A percentile compares a stretch with the other conserved stretches of the same genome.
Evolutionary conservation across 1,284 basidiomycete species (phyloP).

Genomic region (Boletellus sp.): DNA sequence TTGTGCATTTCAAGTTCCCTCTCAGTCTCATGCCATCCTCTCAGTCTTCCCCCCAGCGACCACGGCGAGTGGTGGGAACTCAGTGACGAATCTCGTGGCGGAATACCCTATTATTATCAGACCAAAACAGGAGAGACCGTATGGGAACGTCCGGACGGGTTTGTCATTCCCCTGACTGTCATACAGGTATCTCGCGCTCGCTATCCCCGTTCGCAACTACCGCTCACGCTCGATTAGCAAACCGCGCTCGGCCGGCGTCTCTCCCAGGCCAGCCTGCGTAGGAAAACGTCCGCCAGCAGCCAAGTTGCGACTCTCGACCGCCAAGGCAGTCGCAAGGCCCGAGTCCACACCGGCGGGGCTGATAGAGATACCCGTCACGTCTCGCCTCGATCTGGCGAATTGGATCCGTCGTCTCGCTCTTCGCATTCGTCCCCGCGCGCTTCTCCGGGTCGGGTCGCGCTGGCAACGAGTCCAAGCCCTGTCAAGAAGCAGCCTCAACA

Average conservation of each 20-base stretch:
- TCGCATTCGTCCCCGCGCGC: conserved; percentile 29
- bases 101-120: conserved; percentile 89
- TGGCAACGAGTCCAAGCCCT: conserved; percentile 20
- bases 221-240: conserved; percentile 45
- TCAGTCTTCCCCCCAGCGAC: conserved; percentile 74
- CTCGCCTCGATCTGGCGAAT: conserved; percentile 23
- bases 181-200: conserved; percentile 57
- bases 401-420: conserved; percentile 23
- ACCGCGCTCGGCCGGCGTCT: conserved; percentile 71
- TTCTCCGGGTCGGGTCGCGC: conserved; percentile 30
- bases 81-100: conserved; percentile 71
- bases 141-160: conserved; percentile 83
- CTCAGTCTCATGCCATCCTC: conserved; percentile 11
- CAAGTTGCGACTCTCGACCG: conserved; percentile 18
- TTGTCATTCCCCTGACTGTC: conserved; percentile 86
- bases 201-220: background rate
- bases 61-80: conserved; percentile 97
- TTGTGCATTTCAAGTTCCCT: conserved; percentile 14
- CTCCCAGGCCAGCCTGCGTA: conserved; percentile 39
- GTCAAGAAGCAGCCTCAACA: conserved; percentile 20
- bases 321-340: conserved; percentile 36
- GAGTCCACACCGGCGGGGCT: conserved; percentile 34
- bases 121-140: conserved; percentile 84
- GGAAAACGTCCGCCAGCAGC: conserved; percentile 5
- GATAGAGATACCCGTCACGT: conserved; percentile 32